Conservation (phyloP, 2,329 filamentous ascomycete genomes). For the Claviceps sp. region DNA sequence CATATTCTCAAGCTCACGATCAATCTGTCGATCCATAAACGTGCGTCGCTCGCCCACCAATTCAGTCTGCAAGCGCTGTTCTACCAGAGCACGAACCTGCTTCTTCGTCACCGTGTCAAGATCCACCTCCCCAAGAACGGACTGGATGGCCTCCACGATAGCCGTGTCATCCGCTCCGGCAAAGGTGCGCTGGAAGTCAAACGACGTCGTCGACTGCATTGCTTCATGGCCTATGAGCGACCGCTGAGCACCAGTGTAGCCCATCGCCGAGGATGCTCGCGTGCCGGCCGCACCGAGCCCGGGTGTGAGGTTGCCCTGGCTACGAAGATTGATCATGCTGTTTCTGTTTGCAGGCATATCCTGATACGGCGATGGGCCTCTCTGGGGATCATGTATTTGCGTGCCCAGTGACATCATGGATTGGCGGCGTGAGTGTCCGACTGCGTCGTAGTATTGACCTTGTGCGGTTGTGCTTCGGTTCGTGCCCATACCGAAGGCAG, state of each 20-base stretch:
- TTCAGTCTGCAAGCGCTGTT: slow-evolving; percentile 86
- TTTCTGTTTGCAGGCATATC: slow-evolving; percentile 37
- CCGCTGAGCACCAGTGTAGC: slow-evolving; percentile 33
- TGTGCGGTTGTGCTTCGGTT: slow-evolving; percentile 26
- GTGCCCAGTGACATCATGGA: slow-evolving; percentile 56
- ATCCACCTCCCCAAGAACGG: slow-evolving; percentile 76
- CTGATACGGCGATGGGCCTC: slow-evolving; percentile 44
- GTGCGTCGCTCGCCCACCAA: slow-evolving; percentile 71
- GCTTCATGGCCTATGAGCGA: slow-evolving; percentile 31
- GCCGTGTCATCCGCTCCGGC: slow-evolving; percentile 62
- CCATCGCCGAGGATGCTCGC: slow-evolving; percentile 32
- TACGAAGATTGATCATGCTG: slow-evolving; percentile 49
- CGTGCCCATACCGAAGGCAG: slow-evolving; percentile 48
- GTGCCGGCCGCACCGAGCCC: slow-evolving; percentile 20
- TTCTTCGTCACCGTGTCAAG: slow-evolving; percentile 98
- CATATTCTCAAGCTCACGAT: slow-evolving; percentile 88
- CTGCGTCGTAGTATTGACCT: slow-evolving; percentile 34
- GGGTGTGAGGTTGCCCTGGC: slow-evolving; percentile 34
- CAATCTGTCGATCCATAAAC: slow-evolving; percentile 88
- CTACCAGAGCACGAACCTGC: slow-evolving; percentile 79
- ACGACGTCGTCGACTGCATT: slow-evolving; percentile 37
- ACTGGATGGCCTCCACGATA: slow-evolving; percentile 75
- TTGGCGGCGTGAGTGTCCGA: slow-evolving; percentile 48
- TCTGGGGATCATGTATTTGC: slow-evolving; percentile 29
- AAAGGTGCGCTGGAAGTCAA: slow-evolving; percentile 46